phyloP scores from a whole-genome alignment of 257 asterid genomes.

The Petunia axillaris region DNA sequence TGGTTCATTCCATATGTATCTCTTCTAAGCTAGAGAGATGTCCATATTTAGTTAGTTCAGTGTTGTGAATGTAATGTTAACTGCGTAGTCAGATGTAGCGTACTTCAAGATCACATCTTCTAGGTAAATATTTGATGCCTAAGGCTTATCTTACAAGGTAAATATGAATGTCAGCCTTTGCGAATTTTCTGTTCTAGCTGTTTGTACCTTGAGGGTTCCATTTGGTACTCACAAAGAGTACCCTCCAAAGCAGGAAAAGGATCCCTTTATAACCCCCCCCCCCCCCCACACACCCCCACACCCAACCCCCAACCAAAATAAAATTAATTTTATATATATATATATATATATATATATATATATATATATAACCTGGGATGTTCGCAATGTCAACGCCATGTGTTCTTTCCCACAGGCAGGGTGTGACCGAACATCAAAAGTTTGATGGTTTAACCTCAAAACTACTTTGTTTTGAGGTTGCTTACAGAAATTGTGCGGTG shows the following conservation, averaged over 20 bases:
- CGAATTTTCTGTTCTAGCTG: not conserved
- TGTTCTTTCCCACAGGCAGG: not conserved
- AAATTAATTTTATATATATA: too few relatives aligned
- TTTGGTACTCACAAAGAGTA: not conserved
- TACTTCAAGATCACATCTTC: conserved; percentile 10
- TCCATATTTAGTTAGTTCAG: conserved; percentile 21
- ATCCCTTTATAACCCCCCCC: not conserved
- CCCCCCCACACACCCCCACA: too few relatives aligned
- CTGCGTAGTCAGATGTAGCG: conserved; percentile 15
- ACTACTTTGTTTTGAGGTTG: not conserved
- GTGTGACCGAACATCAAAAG: not conserved
- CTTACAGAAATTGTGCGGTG: not conserved
- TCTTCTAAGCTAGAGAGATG: conserved; percentile 19
- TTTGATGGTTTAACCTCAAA: not conserved
- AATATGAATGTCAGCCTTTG: conserved; percentile 19
- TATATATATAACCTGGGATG: too few relatives aligned
- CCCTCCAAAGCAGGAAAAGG: not conserved
- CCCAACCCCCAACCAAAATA: not conserved
- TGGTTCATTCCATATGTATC: conserved; percentile 9
- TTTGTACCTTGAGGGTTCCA: not conserved
- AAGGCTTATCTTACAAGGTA: conserved; percentile 3
- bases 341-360: too few relatives aligned
- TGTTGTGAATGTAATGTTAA: conserved; percentile 22
- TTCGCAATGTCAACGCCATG: not conserved
- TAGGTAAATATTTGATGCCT: conserved; percentile 26